Evolutionary conservation across 352 stramenopile species (phyloP), one percentile per base, ranked within the genome.

Genomic region (Globisporangium nagaii): DNA sequence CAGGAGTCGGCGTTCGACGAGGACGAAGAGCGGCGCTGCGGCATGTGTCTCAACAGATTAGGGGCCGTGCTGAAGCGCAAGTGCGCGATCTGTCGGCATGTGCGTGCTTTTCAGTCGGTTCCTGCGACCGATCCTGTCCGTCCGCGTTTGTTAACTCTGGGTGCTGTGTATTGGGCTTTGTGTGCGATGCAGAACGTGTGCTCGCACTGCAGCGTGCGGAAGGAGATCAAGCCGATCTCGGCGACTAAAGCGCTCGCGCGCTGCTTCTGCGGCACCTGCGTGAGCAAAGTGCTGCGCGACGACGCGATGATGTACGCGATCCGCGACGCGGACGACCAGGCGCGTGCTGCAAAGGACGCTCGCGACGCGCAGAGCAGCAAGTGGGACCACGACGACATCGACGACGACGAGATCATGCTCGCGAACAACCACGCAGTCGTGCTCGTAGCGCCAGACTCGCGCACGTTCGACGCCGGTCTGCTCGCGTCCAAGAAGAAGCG

Each of bases 251-350:
- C 59, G 4, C 37, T 73, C 0, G 59, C 75, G 1, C 70, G 74
- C 7, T 86, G 75, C 60, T 84, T 89, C 41, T 89, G 79, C 48
- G 73, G 73, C 37, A 59, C 71, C 45, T 89, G 79, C 46, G 59
- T 85, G 27, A 58, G 58, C 24, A 82, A 71, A 28, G 70, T 87
- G 34, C 41, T 81, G 20, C 72, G 61, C 9, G 70, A 83, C 35
- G 74, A 89, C 56, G 63, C 76, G 19, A 68, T 66, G 25, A 43
- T 71, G 35, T 87, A 82, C 25, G 72, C 73, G 7, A 54, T 68
- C 2, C 60, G 63, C 15, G 75, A 89, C 46, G 65, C 75, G 4
- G 59, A 68, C 28, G 31, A 24, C 8, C 11, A 35, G 13, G 28
- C 20, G 20, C 20, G 4, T 50, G 36, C 43, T 24, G 17, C 8